Evolutionary conservation across 1,284 basidiomycete species (phyloP).

Genomic region (Sphaerobolus stellatus): DNA sequence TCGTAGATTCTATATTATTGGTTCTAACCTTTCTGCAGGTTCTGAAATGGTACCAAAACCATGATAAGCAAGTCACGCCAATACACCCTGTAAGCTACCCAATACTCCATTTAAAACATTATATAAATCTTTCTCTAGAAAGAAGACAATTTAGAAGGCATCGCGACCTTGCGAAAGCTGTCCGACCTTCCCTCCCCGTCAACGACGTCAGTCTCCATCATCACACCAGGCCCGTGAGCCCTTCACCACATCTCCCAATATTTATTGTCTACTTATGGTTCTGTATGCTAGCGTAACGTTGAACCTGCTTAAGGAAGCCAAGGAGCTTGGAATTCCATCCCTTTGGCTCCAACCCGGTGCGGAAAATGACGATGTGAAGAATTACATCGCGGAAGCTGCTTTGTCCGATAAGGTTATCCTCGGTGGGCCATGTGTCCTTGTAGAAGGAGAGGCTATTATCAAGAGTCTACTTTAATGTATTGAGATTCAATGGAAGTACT

Average conservation of each 20-base stretch:
- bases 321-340: conserved; percentile 57
- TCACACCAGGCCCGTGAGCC: conserved; percentile 64
- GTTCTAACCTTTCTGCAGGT: conserved; percentile 43
- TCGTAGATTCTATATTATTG: neutral
- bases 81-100: conserved; percentile 57
- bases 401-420: conserved; percentile 63
- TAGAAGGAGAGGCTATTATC: conserved; percentile 61
- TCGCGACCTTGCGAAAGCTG: conserved; percentile 53
- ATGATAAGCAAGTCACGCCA: conserved; percentile 63
- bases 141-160: conserved; percentile 63
- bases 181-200: conserved; percentile 59
- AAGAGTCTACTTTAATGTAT: conserved; percentile 12
- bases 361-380: conserved; percentile 55
- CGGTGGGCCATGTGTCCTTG: conserved; percentile 75
- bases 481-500: no score
- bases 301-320: conserved; percentile 61
- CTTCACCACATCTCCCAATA: conserved; percentile 8
- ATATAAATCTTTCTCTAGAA: no score
- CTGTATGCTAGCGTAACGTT: conserved; percentile 54
- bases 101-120: conserved; percentile 7
- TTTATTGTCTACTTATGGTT: neutral
- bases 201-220: conserved; percentile 75
- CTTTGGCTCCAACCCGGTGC: conserved; percentile 89
- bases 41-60: conserved; percentile 71
- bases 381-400: conserved; percentile 53